These are phyloP conservation scores for Sphagnurus paluster DNA, from an alignment of 1,284 basidiomycete genomes.

Conservation along the genomic window DNA sequence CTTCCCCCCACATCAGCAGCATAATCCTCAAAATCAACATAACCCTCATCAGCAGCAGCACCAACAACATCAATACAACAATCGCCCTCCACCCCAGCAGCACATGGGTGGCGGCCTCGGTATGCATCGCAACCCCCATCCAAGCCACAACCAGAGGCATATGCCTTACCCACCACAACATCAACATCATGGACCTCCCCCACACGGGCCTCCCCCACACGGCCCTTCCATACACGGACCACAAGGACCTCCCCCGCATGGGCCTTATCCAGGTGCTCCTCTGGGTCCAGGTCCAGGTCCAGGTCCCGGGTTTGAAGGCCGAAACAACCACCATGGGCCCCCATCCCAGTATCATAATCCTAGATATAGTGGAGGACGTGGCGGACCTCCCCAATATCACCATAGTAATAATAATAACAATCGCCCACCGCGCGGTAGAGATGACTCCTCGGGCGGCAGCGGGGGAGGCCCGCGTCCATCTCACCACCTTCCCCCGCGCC, in stretches of 20 bases:
- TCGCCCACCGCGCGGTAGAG: slow-evolving; percentile 5
- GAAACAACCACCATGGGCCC: slow-evolving; percentile 2
- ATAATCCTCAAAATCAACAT: slow-evolving; percentile 16
- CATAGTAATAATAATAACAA: slow-evolving; percentile 4
- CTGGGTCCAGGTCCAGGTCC: too few relatives aligned
- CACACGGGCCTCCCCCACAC: too few relatives aligned
- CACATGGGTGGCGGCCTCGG: too few relatives aligned
- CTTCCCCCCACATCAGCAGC: slow-evolving; percentile 8
- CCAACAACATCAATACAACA: slow-evolving; percentile 15
- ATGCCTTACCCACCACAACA: slow-evolving; percentile 11
- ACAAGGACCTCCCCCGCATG: background rate
- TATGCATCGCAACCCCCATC: slow-evolving; percentile 10
- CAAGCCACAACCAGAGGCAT: too few relatives aligned
- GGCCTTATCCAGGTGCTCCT: too few relatives aligned
- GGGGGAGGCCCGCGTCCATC: slow-evolving; percentile 10
- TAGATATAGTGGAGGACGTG: slow-evolving; percentile 8
- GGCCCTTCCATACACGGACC: slow-evolving; percentile 1
- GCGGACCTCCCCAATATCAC: slow-evolving; percentile 14
- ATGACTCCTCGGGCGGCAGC: slow-evolving; percentile 11
- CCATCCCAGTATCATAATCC: slow-evolving; percentile 12
- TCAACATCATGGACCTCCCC: background rate
- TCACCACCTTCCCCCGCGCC: slow-evolving; percentile 30
- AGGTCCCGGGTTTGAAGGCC: too few relatives aligned
- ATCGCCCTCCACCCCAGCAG: slow-evolving; percentile 3
- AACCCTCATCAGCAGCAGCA: too few relatives aligned